These are phyloP conservation scores for Cladosporium sp. DNA, from an alignment of 2,329 filamentous ascomycete species.

Conservation along the genomic window DNA sequence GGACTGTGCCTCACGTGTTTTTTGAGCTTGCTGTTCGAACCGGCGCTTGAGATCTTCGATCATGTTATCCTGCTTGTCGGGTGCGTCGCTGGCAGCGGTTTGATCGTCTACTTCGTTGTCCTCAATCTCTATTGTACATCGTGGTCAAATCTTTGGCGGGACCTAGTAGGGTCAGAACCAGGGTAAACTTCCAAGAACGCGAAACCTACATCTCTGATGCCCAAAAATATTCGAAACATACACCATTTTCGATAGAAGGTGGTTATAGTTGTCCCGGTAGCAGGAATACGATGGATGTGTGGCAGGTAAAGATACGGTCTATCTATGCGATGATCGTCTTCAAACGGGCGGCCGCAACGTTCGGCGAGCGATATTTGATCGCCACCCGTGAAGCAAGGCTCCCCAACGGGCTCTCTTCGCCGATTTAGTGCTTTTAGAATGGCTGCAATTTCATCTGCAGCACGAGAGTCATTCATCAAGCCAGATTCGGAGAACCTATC, in stretches of 20 bases:
- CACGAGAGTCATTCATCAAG: neutral
- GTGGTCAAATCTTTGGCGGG: neutral
- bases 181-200: neutral
- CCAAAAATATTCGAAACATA: conserved; percentile 5
- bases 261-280: neutral
- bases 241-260: conserved; percentile 6
- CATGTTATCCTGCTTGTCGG: neutral
- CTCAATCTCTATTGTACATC: neutral
- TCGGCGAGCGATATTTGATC: neutral
- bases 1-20: neutral
- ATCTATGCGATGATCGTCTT: conserved; percentile 2
- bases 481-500: neutral
- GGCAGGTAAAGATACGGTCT: conserved; percentile 4
- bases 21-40: neutral
- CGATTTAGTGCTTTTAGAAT: neutral
- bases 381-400: neutral
- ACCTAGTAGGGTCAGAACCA: neutral
- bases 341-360: conserved; percentile 9
- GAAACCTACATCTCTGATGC: neutral
- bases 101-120: neutral
- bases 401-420: neutral
- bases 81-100: neutral
- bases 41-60: neutral
- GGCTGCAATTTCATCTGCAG: neutral
- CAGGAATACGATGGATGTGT: neutral